Percentiles rank a stretch among this genome's conserved stretches.
Evolutionary conservation across 306 rosid species (phyloP).

Genomic region (Quercus cerris): DNA sequence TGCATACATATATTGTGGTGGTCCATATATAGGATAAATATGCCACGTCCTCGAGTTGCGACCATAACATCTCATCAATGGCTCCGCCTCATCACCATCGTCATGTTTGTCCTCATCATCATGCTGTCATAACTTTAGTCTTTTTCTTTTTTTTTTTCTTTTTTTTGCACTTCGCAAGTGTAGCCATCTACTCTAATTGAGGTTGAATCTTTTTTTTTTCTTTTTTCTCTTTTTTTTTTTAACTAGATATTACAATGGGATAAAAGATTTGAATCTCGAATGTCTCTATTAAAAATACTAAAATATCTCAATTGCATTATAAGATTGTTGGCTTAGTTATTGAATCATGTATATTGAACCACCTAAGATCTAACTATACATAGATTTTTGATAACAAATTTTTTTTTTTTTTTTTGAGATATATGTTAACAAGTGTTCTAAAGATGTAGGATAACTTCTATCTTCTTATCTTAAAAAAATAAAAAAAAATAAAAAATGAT

Average conservation of each 20-base stretch:
- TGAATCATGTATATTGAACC: background rate
- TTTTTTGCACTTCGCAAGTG: background rate
- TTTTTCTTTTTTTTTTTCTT: background rate
- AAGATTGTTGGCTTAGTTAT: no score
- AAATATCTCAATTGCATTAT: no score
- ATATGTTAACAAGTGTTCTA: no score
- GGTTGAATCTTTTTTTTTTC: background rate
- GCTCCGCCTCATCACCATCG: slow-evolving; percentile 18
- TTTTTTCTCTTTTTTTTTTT: background rate
- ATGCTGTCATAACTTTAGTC: background rate
- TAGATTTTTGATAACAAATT: no score
- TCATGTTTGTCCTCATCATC: slow-evolving; percentile 17
- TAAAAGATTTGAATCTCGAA: no score
- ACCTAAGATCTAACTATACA: background rate
- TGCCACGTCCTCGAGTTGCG: slow-evolving; percentile 43
- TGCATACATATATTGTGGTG: background rate
- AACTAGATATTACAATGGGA: no score
- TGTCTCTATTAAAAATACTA: no score
- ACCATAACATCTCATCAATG: slow-evolving; percentile 31
- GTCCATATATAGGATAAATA: slow-evolving; percentile 32
- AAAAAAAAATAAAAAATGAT: no score
- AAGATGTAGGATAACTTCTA: no score
- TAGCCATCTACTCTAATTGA: background rate
- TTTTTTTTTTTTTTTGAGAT: no score
- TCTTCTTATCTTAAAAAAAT: no score